Conservation (phyloP, 768 basidiomycete genomes). For the Calocybe cyanea region DNA sequence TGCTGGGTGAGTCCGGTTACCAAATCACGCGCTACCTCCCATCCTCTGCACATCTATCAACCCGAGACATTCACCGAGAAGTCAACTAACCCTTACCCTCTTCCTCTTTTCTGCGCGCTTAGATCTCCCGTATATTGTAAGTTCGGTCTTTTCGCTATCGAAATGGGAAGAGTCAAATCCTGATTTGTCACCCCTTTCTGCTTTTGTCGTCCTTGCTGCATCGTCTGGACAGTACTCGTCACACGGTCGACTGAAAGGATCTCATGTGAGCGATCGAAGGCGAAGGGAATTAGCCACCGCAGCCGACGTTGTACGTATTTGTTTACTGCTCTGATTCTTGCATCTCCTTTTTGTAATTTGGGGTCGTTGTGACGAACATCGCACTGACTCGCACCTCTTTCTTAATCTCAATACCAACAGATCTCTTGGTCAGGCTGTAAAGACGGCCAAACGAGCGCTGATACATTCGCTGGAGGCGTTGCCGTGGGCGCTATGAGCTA, state of each 20-base stretch:
- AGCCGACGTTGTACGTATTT: constrained; percentile 64
- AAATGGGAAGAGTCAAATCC: neutral
- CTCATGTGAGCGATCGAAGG: constrained; percentile 30
- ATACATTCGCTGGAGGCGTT: constrained; percentile 57
- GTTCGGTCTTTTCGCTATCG: constrained; percentile 14
- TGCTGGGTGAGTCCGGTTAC: constrained; percentile 34
- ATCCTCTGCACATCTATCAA: too few species aligned
- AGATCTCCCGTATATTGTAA: constrained; percentile 51
- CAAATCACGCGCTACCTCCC: too few species aligned
- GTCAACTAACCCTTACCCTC: too few species aligned
- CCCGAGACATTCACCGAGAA: too few species aligned
- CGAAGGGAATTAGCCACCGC: constrained; percentile 45
- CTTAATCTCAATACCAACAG: too few species aligned
- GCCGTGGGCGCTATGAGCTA: constrained; percentile 81
- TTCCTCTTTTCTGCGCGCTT: too few species aligned
- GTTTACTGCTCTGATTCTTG: neutral
- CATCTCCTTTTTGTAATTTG: neutral
- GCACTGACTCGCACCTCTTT: too few species aligned
- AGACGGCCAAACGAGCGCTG: constrained; percentile 71
- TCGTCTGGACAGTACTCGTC: constrained; percentile 46
- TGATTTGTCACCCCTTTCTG: neutral
- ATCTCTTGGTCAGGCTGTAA: constrained; percentile 72
- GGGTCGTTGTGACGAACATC: neutral
- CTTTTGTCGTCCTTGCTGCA: neutral
- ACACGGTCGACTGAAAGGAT: constrained; percentile 49